phyloP scores from a whole-genome alignment of 768 basidiomycete species.

The Russula compacta region DNA sequence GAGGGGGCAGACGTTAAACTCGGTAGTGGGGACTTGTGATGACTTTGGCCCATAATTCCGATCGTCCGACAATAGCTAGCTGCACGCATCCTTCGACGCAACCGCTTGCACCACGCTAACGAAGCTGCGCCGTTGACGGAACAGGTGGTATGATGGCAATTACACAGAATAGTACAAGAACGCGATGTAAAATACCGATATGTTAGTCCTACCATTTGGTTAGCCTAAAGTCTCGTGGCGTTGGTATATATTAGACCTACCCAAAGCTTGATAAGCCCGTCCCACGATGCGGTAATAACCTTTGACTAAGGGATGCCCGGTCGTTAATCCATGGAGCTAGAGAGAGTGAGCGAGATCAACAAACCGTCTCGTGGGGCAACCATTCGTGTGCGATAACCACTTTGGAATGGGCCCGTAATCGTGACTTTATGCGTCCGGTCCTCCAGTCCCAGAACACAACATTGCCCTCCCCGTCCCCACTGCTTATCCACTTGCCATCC shows the following conservation, averaged over 20 bases:
- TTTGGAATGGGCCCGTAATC: constrained; percentile 82
- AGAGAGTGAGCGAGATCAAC: constrained; percentile 11
- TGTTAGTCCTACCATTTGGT: constrained; percentile 14
- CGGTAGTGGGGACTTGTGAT: too few species aligned
- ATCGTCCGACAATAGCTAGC: too few species aligned
- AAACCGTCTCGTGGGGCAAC: constrained; percentile 93
- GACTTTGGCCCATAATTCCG: too few species aligned
- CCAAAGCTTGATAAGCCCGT: constrained; percentile 97
- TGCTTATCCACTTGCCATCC: constrained; percentile 97
- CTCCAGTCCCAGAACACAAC: constrained; percentile 99
- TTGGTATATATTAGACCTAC: constrained; percentile 36
- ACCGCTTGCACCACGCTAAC: too few species aligned
- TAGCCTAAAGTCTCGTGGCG: constrained; percentile 1
- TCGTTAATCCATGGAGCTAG: constrained; percentile 1
- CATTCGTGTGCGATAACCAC: constrained; percentile 98
- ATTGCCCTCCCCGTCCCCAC: constrained; percentile 91
- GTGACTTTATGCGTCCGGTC: constrained; percentile 89
- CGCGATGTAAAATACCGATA: neutral
- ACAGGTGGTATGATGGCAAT: neutral
- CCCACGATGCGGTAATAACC: constrained; percentile 95
- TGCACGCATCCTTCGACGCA: too few species aligned
- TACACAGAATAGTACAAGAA: constrained; percentile 2
- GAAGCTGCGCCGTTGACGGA: neutral
- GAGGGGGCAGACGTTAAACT: too few species aligned
- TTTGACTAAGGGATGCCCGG: constrained; percentile 57